Conservation (phyloP, 2,329 filamentous ascomycete species). For the Pseudogymnoascus sp. region DNA sequence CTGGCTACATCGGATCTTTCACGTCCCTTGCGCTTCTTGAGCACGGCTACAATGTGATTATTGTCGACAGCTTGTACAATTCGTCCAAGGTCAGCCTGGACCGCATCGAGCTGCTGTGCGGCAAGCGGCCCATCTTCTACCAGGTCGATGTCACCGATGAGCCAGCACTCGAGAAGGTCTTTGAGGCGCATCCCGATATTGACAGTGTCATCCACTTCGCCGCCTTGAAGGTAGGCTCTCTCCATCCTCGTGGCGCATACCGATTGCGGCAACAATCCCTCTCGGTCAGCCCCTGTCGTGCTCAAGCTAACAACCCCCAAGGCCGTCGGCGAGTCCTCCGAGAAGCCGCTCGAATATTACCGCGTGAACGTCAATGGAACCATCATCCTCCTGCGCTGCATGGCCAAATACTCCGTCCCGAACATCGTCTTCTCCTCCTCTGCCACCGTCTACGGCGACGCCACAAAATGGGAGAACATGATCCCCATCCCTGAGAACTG, state of each 20-base stretch:
- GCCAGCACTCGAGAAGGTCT: constrained; percentile 74
- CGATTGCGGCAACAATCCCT: not conserved
- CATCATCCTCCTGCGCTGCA: constrained; percentile 75
- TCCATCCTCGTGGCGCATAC: not conserved
- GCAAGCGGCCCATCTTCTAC: constrained; percentile 80
- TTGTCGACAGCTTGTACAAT: constrained; percentile 96
- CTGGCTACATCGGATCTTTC: constrained; percentile 98
- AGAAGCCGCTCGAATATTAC: constrained; percentile 97
- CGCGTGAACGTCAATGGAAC: constrained; percentile 92
- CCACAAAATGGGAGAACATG: constrained; percentile 93
- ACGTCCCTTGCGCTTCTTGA: constrained; percentile 86
- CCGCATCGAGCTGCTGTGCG: constrained; percentile 88
- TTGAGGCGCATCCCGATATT: constrained; percentile 82
- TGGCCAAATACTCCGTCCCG: constrained; percentile 82
- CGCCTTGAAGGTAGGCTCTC: constrained; percentile 70
- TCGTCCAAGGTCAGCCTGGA: constrained; percentile 86
- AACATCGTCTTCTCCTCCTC: constrained; percentile 99
- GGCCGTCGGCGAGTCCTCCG: constrained; percentile 92
- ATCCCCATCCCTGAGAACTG: constrained; percentile 97
- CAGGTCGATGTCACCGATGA: constrained; percentile 85
- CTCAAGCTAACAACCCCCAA: constrained; percentile 31
- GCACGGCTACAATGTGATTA: constrained; percentile 92
- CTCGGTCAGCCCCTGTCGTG: no score
- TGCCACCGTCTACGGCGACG: constrained; percentile 96
- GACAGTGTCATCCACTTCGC: constrained; percentile 99